Evolutionary conservation across 1,284 basidiomycete genomes (phyloP).

Genomic region (Butyriboletus appendiculatus): DNA sequence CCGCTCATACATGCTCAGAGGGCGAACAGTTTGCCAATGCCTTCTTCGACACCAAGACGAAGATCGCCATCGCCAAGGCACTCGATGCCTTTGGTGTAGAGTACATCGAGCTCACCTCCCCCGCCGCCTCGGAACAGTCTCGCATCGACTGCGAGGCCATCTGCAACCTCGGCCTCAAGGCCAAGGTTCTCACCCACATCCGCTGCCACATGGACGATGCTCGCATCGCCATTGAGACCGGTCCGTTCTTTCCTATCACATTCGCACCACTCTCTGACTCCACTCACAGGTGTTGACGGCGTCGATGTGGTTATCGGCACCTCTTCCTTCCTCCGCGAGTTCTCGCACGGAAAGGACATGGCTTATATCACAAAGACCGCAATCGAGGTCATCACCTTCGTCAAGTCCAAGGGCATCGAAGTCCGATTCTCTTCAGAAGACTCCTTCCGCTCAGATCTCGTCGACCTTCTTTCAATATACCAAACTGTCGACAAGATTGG

Average conservation of each 20-base stretch:
- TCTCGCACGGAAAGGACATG: slow-evolving; percentile 99
- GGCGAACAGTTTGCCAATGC: slow-evolving; percentile 99
- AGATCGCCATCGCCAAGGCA: slow-evolving; percentile 98
- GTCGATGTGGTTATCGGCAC: slow-evolving; percentile 99
- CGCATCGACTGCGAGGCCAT: slow-evolving; percentile 96
- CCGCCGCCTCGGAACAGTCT: slow-evolving; percentile 97
- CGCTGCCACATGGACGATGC: slow-evolving; percentile 99
- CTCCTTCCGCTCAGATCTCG: slow-evolving; percentile 99
- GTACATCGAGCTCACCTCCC: slow-evolving; percentile 99
- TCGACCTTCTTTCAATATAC: slow-evolving; percentile 98
- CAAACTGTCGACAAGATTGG: slow-evolving; percentile 99
- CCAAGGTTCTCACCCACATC: slow-evolving; percentile 98
- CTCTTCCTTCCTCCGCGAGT: slow-evolving; percentile 98
- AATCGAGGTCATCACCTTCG: slow-evolving; percentile 98
- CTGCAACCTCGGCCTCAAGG: slow-evolving; percentile 98
- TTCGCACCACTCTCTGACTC: neutral
- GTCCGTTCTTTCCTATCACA: slow-evolving; percentile 42
- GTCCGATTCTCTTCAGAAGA: slow-evolving; percentile 99
- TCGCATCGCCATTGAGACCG: slow-evolving; percentile 97
- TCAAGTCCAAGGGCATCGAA: slow-evolving; percentile 99
- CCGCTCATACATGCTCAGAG: slow-evolving; percentile 55
- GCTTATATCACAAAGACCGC: slow-evolving; percentile 99
- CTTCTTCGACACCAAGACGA: slow-evolving; percentile 99
- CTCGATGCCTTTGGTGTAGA: slow-evolving; percentile 98
- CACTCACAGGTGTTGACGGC: slow-evolving; percentile 83